phyloP scores from a whole-genome alignment of 768 basidiomycete genomes.

The Austroboletus eburneus region DNA sequence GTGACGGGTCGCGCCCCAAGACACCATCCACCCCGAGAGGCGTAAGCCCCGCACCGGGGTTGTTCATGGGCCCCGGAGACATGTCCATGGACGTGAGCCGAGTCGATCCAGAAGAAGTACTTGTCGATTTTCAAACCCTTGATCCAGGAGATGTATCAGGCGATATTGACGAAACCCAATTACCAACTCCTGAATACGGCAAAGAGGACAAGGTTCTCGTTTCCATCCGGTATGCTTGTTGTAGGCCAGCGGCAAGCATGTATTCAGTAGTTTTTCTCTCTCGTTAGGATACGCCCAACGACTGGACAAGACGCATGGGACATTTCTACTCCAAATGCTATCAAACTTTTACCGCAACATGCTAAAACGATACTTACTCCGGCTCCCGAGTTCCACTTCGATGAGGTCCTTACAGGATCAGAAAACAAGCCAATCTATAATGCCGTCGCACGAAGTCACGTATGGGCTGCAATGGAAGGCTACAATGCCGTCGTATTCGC shows the following conservation, averaged over 20 bases:
- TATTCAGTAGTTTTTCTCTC: constrained; percentile 4
- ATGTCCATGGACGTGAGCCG: constrained; percentile 65
- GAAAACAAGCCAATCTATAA: constrained; percentile 79
- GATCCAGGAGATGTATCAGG: constrained; percentile 66
- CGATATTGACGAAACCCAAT: constrained; percentile 58
- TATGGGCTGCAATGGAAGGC: constrained; percentile 92
- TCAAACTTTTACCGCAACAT: constrained; percentile 59
- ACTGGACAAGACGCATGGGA: constrained; percentile 53
- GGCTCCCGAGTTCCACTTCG: constrained; percentile 59
- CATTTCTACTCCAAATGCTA: constrained; percentile 38
- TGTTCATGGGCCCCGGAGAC: constrained; percentile 50
- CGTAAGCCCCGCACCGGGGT: constrained; percentile 40
- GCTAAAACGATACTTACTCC: constrained; percentile 41
- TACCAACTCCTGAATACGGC: constrained; percentile 49
- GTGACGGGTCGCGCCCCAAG: constrained; percentile 40
- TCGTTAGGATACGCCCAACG: constrained; percentile 71
- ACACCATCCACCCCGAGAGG: constrained; percentile 54
- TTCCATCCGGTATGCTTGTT: constrained; percentile 58
- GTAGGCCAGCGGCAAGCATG: neutral
- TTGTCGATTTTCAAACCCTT: constrained; percentile 72
- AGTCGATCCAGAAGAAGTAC: constrained; percentile 69
- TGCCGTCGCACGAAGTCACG: constrained; percentile 72
- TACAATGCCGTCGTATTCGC: constrained; percentile 97
- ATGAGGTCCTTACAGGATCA: constrained; percentile 72
- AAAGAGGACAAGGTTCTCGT: constrained; percentile 84